These are phyloP conservation scores for Salvia hispanica DNA, from an alignment of 257 asterid genomes.

Conservation along the genomic window DNA sequence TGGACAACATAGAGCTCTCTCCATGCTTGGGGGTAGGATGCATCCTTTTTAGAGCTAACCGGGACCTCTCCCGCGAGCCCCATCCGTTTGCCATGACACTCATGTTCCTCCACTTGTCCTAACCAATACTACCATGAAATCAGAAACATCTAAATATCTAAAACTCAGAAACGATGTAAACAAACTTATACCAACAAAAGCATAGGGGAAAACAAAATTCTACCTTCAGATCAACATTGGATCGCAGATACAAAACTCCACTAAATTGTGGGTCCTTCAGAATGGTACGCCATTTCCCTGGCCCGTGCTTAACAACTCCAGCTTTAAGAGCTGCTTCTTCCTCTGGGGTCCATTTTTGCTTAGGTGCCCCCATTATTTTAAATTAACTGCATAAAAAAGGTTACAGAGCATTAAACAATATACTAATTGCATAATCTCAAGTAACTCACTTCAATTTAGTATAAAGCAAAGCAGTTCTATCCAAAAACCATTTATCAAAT, in stretches of 20 bases:
- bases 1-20: slow-evolving; percentile 53
- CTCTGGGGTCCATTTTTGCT: slow-evolving; percentile 97
- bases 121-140: slow-evolving; percentile 26
- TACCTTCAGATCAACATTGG: slow-evolving; percentile 99
- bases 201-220: slow-evolving; percentile 8
- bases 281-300: slow-evolving; percentile 97
- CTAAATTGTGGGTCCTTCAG: slow-evolving; percentile 92
- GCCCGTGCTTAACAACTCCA: slow-evolving; percentile 92
- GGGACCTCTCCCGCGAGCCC: slow-evolving; percentile 88
- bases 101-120: slow-evolving; percentile 99
- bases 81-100: slow-evolving; percentile 94
- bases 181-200: background rate
- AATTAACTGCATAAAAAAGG: slow-evolving; percentile 29
- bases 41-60: slow-evolving; percentile 68
- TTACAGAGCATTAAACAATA: slow-evolving; percentile 1
- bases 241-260: slow-evolving; percentile 69
- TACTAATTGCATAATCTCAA: background rate
- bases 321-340: slow-evolving; percentile 99
- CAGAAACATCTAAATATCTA: slow-evolving; percentile 26
- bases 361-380: slow-evolving; percentile 87
- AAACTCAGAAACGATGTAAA: background rate
- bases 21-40: slow-evolving; percentile 63
- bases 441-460: slow-evolving; percentile 5
- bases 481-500: slow-evolving; percentile 8
- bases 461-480: slow-evolving; percentile 9